Evolutionary conservation across 257 asterid genomes (phyloP).

Genomic region (Capsicum baccatum): DNA sequence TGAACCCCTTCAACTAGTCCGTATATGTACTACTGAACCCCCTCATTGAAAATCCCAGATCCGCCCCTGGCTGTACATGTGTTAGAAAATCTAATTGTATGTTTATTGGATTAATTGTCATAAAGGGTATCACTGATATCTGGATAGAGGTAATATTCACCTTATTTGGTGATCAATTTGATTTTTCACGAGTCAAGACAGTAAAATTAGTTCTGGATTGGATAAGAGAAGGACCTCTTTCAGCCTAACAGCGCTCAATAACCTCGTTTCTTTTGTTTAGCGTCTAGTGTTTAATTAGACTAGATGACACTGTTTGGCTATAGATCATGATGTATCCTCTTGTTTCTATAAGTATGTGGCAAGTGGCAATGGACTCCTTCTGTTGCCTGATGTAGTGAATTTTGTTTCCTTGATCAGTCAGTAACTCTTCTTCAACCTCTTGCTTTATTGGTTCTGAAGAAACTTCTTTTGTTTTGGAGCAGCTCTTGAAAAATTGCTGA

Average conservation of each 20-base stretch:
- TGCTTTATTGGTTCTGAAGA: slow-evolving; percentile 7
- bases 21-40: no score
- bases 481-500: slow-evolving; percentile 79
- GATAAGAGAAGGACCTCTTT: background rate
- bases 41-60: no score
- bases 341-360: background rate
- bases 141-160: background rate
- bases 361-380: background rate
- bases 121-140: background rate
- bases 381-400: background rate
- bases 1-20: no score
- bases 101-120: background rate
- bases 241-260: background rate
- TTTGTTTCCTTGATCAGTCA: slow-evolving; percentile 8
- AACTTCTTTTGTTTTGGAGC: slow-evolving; percentile 26
- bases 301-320: background rate
- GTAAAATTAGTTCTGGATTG: background rate
- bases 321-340: slow-evolving; percentile 23
- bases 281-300: slow-evolving; percentile 2
- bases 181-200: background rate
- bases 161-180: background rate
- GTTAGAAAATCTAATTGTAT: background rate
- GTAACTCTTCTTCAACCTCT: background rate
- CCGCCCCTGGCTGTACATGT: no score
- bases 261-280: background rate